phyloP scores from a whole-genome alignment of 441 rosid species.

The Corymbia citriodora region DNA sequence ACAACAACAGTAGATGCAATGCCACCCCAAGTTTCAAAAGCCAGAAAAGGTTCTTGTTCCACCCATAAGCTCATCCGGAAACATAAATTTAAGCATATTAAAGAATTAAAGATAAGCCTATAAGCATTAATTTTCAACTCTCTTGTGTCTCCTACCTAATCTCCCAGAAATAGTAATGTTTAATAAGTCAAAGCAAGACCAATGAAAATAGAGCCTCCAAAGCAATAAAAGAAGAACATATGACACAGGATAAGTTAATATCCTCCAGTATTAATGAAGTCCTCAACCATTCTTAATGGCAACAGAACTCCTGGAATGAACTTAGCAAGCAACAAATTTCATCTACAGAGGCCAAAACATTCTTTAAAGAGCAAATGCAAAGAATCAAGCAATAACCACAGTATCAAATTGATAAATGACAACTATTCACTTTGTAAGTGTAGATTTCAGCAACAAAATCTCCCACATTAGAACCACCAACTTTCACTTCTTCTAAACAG shows the following conservation, averaged over 20 bases:
- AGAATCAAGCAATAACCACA: not conserved
- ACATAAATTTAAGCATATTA: not conserved
- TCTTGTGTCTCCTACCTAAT: not conserved
- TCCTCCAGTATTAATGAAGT: not conserved
- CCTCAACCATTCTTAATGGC: not conserved
- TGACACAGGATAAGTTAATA: not conserved
- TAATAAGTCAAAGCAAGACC: not conserved
- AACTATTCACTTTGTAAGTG: not conserved
- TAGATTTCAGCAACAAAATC: not conserved
- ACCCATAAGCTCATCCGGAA: not conserved
- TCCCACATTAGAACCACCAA: not conserved
- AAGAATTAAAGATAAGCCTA: not conserved
- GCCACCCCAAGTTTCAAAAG: not conserved
- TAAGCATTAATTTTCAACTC: not conserved
- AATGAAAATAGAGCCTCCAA: not conserved
- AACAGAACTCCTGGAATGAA: not conserved
- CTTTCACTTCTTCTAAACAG: not conserved
- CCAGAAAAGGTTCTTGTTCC: not conserved
- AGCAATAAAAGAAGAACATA: not conserved
- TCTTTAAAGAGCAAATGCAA: not conserved
- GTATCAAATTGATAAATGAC: not conserved
- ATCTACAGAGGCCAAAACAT: not conserved
- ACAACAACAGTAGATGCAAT: not conserved
- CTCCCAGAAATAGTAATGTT: not conserved
- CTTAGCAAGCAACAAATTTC: not conserved